phyloP scores from a whole-genome alignment of 2,329 filamentous ascomycete species.

The Verticillium klebahnii region DNA sequence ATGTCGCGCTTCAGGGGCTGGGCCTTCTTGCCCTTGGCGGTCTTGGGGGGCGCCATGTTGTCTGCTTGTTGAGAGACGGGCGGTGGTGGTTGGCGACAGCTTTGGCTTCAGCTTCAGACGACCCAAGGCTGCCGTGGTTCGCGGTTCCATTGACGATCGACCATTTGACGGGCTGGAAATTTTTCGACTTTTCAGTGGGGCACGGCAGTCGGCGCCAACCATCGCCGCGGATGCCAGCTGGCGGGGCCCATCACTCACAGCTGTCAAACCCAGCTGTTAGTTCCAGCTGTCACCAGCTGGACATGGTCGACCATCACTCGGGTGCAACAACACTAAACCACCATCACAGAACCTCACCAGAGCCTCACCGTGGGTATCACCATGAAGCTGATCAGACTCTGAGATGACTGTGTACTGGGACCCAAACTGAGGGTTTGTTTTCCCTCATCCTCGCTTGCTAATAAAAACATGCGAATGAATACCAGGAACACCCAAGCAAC shows the following conservation, averaged over 20 bases:
- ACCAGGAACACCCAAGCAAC: too few species aligned
- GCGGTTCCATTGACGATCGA: constrained; percentile 4
- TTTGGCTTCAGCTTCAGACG: constrained; percentile 5
- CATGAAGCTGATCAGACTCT: too few species aligned
- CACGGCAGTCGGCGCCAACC: neutral
- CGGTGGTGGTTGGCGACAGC: neutral
- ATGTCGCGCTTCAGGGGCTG: constrained; percentile 29
- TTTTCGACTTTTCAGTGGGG: neutral
- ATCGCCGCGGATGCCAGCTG: neutral
- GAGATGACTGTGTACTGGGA: too few species aligned
- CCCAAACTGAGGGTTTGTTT: too few species aligned
- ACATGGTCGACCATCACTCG: too few species aligned
- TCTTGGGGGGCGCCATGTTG: constrained; percentile 15
- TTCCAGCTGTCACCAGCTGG: too few species aligned
- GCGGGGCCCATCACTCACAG: neutral
- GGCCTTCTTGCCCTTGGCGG: constrained; percentile 18
- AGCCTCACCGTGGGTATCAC: too few species aligned
- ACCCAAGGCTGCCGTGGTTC: constrained; percentile 9
- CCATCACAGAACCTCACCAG: too few species aligned
- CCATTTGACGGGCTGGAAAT: neutral
- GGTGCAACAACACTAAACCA: too few species aligned
- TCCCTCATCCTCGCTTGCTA: too few species aligned
- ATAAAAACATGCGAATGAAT: too few species aligned
- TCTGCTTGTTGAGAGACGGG: neutral
- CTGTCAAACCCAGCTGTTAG: neutral